Base-by-base conservation (phyloP, 1,284 basidiomycete genomes). In the Ceratobasidium sp. region DNA sequence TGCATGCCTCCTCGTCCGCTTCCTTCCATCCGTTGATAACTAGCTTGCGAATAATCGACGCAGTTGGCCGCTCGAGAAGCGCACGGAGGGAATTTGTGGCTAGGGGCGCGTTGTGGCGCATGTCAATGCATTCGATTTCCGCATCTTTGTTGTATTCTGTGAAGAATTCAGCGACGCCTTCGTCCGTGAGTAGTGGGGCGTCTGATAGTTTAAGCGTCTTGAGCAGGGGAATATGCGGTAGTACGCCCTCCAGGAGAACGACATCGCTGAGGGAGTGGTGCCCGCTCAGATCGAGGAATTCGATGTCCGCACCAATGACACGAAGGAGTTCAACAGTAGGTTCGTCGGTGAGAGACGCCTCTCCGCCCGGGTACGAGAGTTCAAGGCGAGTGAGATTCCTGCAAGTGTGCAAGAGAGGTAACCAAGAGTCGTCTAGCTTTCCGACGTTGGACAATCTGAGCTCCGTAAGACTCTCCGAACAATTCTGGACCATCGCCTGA, bases 391-490 rank as follows among this genome's bases (percentile, higher is more conserved):
- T 84, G 41, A 94, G 82, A 1, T 82, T 78, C 0, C 84, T 82
- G 51, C 93, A 82, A 9, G 82, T 81, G 44, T 85, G 84, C 51
- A 96, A 81, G 29, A 85, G 81, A 1, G 82, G 82, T 5, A 95
- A 82, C 79, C 93, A 93, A 0, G 84, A 84, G 78, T 93, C 91
- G 71, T 87, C 81, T 74, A 98, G 82, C 78, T 89, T 85, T 7
- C 93, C 95, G 45, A 98, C 84, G 80, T 98, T 94, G 69, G 90
- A 89, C 45, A 99, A 85, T 1, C 93, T 88, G 0, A 99, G 87
- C 74, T 91, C 89, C 8, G 83, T 86, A 22, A 99, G 83, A 22
- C 84, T 83, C 1, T 87, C 85, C 0, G 86, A 84, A 78, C 93
- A 96, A 69, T 86, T 82, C 31, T 86, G 79, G 19, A 91, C 89